Evolutionary conservation across 345 rosid genomes (phyloP), one percentile per base, ranked within the genome.

Genomic region (Aquilaria yunnanensis): DNA sequence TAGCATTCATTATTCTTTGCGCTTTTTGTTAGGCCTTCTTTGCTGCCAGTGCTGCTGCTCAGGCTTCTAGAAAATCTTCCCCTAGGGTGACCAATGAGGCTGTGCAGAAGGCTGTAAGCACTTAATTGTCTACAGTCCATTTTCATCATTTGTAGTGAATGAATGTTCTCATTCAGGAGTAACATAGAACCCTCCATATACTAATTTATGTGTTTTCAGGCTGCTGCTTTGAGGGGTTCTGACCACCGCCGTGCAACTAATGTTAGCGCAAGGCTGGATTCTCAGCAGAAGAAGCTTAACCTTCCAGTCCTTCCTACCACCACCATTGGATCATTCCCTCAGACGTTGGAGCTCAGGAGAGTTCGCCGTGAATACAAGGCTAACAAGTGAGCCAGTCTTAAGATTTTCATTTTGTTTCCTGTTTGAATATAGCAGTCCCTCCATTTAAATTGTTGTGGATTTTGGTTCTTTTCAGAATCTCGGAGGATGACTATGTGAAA

Each of bases 351-450:
- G 65, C 94, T 93, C 72, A 88, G 98, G 80, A 93, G 90, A 65
- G 96, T 93, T 64, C 98, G 98, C 77, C 97, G 97, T 72, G 98
- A 88, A 67, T 93, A 84, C 86, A 93, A 93, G 81, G 98, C 98
- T 34, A 93, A 93, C 57, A 93, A 90, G 98, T 84, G 73, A 77
- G 93, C 69, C 12, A 34, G 56, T 63, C 10, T 56, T 52, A 16
- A 48, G 43, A 57, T 0, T 34, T 59, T 14, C 12, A 4, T 16
- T 16, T 59, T 33, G 32, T 61, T 64, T 33, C 60, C 64, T 37
- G 14, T 7, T 13, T 31, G 14, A 34, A 59, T 47, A 63, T 58
- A 13, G 7, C 32, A 56, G 0, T 30, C 4, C 9, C 7, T 55
- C 32, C 41, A 47, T 52, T 66, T 59, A 60, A 33, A 66, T 67